Base-by-base conservation (phyloP, 306 rosid genomes). In the Cucumis hystrix region DNA sequence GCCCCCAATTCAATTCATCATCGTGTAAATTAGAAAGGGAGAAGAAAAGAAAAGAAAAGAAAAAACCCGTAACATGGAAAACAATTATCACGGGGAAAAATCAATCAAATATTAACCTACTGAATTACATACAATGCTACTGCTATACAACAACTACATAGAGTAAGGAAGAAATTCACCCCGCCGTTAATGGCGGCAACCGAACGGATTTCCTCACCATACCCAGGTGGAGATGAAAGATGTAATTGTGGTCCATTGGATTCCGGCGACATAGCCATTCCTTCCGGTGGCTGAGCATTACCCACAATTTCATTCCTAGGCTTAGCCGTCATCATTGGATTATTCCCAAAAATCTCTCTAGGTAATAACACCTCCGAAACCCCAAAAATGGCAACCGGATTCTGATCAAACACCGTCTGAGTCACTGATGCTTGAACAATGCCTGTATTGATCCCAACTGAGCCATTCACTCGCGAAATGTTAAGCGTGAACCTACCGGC, bases 381-480 rank as follows among this genome's bases (percentile, higher is more conserved):
- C 21, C 99, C 99, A 18, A 96, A 96, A 82, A 96, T 96, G 1
- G 96, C 93, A 0, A 96, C 93, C 0, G 99, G 99, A 2, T 96
- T 96, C 80, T 96, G 96, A 82, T 91, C 99, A 21, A 89, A 88
- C 16, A 96, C 98, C 0, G 99, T 96, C 87, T 85, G 99, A 10
- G 97, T 92, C 10, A 96, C 86, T n/a, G 89, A 75, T 7, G 88
- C 97, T 52, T 86, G 96, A 33, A 89, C 86, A 30, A 92, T 86
- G n/a, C 98, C 99, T 2, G 98, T 88, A 64, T 88, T 84, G 76
- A 96, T 92, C 7, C 90, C 90, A 2, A 96, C 89, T 0, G 98
- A 89, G 55, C 96, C 99, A 14, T 89, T 96, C 4, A 87, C 80
- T 35, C 90, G 79, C 0, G 98, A 91, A 35, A 96, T 96, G 83